These are phyloP conservation scores for Lasiodiplodia gonubiensis DNA, from an alignment of 2,329 filamentous ascomycete genomes.

Conservation along the genomic window DNA sequence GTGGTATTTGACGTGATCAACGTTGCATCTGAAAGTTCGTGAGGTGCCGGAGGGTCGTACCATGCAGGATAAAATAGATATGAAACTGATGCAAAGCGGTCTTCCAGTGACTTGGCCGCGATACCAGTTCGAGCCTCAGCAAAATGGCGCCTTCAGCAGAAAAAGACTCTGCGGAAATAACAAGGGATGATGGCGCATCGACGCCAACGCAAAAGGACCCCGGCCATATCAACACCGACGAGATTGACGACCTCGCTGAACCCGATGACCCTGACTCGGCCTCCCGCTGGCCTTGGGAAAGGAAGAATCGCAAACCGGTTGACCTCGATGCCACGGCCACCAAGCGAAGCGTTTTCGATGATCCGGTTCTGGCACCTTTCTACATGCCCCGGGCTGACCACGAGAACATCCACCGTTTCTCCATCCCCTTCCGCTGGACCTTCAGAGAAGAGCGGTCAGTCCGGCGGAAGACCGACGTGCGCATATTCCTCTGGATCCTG, in stretches of 20 bases:
- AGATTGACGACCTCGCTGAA: conserved; percentile 9
- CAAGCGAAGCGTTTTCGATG: conserved; percentile 48
- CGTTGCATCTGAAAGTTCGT: background rate
- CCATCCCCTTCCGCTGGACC: conserved; percentile 63
- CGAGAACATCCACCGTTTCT: conserved; percentile 65
- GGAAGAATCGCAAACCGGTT: background rate
- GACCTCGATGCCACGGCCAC: conserved; percentile 10
- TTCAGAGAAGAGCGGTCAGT: conserved; percentile 61
- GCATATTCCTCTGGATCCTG: conserved; percentile 59
- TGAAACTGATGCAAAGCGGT: background rate
- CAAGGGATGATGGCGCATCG: background rate
- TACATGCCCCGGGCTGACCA: conserved; percentile 65
- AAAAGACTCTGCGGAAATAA: background rate
- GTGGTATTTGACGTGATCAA: conserved; percentile 19
- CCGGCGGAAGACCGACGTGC: conserved; percentile 60
- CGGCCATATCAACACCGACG: background rate
- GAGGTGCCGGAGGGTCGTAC: background rate
- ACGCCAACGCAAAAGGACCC: background rate
- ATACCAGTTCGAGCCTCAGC: background rate
- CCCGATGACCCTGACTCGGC: background rate
- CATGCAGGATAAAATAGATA: background rate
- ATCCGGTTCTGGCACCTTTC: conserved; percentile 59
- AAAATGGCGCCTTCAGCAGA: background rate
- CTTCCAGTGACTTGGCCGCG: too few species aligned
- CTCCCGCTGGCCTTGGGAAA: conserved; percentile 2